These are phyloP conservation scores for Populus hybrid DNA, from an alignment of 441 rosid species.

Conservation along the genomic window DNA sequence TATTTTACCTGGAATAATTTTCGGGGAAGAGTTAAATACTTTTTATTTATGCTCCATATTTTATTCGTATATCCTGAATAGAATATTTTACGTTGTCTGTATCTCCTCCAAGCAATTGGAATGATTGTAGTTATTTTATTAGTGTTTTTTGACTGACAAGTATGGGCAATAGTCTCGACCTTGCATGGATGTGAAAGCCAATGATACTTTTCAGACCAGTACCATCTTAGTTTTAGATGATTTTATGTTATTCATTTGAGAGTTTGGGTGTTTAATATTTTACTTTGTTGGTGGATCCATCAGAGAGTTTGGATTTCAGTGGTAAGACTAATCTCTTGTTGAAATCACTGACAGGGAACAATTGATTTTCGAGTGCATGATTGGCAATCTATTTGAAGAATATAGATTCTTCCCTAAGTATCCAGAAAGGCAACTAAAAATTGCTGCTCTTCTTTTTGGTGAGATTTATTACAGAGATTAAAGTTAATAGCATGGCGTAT, in stretches of 20 bases:
- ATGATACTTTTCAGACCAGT: not conserved
- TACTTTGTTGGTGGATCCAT: not conserved
- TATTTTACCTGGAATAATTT: not conserved
- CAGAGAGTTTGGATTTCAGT: not conserved
- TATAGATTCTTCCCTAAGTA: conserved; percentile 93
- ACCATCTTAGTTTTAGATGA: not conserved
- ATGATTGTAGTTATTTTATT: not conserved
- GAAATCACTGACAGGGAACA: conserved; percentile 69
- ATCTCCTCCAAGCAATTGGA: not conserved
- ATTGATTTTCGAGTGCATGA: conserved; percentile 90
- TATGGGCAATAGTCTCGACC: not conserved
- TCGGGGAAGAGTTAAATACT: not conserved
- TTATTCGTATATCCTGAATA: not conserved
- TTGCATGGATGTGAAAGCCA: not conserved
- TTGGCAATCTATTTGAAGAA: conserved; percentile 93
- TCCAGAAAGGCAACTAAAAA: conserved; percentile 94
- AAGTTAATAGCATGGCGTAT: conserved; percentile 1
- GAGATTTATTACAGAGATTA: conserved; percentile 29
- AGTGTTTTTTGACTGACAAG: not conserved
- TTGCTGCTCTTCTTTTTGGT: conserved; percentile 97
- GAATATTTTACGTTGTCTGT: not conserved
- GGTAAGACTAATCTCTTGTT: conserved; percentile 3
- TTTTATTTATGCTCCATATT: not conserved
- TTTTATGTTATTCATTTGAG: not conserved
- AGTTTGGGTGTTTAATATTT: not conserved